Conservation (phyloP, 441 rosid species). For the Corymbia calophylla region DNA sequence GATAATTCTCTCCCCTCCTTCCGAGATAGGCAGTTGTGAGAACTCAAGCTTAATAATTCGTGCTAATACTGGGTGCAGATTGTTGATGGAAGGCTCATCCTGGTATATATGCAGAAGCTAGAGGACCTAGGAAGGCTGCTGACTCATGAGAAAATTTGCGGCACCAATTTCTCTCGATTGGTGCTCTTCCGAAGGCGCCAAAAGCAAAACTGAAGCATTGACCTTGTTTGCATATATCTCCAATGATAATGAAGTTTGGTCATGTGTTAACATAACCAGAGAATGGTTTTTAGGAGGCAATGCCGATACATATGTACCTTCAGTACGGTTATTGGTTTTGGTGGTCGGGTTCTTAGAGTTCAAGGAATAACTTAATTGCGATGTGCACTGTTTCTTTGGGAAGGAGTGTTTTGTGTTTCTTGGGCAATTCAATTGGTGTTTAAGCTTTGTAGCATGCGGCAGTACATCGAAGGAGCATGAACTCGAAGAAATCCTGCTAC, state of each 20-base stretch:
- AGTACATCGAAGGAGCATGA: neutral
- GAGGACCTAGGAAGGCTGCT: neutral
- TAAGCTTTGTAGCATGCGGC: neutral
- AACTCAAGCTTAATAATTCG: neutral
- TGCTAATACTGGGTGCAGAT: neutral
- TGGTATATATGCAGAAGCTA: neutral
- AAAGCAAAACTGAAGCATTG: neutral
- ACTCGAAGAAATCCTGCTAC: too few relatives aligned
- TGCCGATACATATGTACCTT: neutral
- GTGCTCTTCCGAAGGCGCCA: neutral
- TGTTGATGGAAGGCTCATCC: neutral
- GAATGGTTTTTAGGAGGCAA: neutral
- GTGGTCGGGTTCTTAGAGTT: neutral
- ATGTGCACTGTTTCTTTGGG: neutral
- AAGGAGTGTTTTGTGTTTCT: neutral
- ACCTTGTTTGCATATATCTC: neutral
- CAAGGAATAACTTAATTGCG: neutral
- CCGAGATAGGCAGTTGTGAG: neutral
- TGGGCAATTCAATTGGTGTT: neutral
- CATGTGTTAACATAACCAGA: neutral
- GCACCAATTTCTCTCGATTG: neutral
- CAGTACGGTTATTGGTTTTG: neutral
- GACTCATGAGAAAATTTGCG: neutral
- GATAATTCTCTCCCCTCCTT: neutral
- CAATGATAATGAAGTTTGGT: neutral